Evolutionary conservation across 2,329 filamentous ascomycete genomes (phyloP).

Genomic region (Sordariomycetes sp.): DNA sequence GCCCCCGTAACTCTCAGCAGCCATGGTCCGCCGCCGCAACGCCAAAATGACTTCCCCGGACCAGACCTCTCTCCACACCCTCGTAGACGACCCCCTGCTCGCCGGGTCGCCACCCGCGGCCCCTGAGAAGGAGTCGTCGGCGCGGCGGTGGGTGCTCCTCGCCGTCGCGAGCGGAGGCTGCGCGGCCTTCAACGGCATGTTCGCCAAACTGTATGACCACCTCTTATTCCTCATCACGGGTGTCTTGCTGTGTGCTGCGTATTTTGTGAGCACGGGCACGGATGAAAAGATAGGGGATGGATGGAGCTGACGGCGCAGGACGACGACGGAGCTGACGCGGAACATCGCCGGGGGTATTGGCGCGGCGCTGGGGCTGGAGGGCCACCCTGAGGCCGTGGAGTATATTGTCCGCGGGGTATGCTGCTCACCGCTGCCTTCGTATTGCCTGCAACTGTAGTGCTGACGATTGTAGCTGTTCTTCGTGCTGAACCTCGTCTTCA

Average conservation of each 20-base stretch:
- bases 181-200: constrained; percentile 72
- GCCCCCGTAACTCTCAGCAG: background rate
- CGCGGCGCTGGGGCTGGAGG: constrained; percentile 27
- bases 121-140: background rate
- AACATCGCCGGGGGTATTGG: constrained; percentile 35
- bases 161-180: constrained; percentile 67
- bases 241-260: background rate
- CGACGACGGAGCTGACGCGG: constrained; percentile 44
- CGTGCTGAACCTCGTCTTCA: constrained; percentile 62
- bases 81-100: background rate
- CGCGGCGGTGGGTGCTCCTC: constrained; percentile 47
- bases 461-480: constrained; percentile 37
- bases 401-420: constrained; percentile 37
- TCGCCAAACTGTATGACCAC: constrained; percentile 62
- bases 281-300: background rate
- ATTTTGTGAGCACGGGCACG: background rate
- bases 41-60: background rate
- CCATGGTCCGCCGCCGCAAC: background rate
- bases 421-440: constrained; percentile 3
- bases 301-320: constrained; percentile 21
- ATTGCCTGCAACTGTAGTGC: background rate
- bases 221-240: background rate
- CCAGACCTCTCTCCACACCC: background rate
- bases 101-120: background rate
- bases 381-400: constrained; percentile 32